Evolutionary conservation across 1,284 basidiomycete species (phyloP), one percentile per base, ranked within the genome.

Genomic region (Trametes sp.): DNA sequence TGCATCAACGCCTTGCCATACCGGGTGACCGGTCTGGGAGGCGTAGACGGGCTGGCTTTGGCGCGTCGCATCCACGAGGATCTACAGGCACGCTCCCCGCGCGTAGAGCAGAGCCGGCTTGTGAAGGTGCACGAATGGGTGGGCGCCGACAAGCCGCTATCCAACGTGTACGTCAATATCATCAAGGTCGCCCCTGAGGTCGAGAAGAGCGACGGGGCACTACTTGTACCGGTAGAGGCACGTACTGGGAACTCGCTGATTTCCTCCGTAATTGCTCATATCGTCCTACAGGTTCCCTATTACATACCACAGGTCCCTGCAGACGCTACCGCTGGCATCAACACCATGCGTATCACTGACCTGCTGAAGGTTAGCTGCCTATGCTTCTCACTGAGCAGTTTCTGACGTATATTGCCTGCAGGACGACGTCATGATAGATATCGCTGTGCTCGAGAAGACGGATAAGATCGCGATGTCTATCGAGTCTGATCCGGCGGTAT

Each of bases 1-100:
- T 82, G 81, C 65, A 76, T 82, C 71, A 84, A 84, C 62, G 76
- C 82, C n/a, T 64, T 84, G 23, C 82, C 82, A 16, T 69, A 84
- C 42, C 72, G 75, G 59, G 72, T 82, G 13, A 52, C 66, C 7
- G 69, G 63, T 33, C 63, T 70, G 41, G 19, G 48, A 61, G 11
- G 55, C 64, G n/a, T 62, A 55, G 26, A 68, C 66, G n/a, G 49
- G 70, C 28, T 69, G 73, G 41, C 66, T 69, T 35, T 78, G 19
- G 79, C 80, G 1, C 68, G 65, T 48, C 62, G 49, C 1, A 75
- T 84, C 38, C 77, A 80, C 45, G 68, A 71, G 16, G 78, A 79
- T 57, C 70, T 84, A 46, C 73, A 72, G 42, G 71, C 58, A 35
- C 78, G 83, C 35, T 76, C 80, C 8, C 71, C 79, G 4, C 63